Percentiles rank a stretch among this genome's conserved stretches.
phyloP scores from a whole-genome alignment of 1,284 basidiomycete species.

The Exsudoporus floridanus region DNA sequence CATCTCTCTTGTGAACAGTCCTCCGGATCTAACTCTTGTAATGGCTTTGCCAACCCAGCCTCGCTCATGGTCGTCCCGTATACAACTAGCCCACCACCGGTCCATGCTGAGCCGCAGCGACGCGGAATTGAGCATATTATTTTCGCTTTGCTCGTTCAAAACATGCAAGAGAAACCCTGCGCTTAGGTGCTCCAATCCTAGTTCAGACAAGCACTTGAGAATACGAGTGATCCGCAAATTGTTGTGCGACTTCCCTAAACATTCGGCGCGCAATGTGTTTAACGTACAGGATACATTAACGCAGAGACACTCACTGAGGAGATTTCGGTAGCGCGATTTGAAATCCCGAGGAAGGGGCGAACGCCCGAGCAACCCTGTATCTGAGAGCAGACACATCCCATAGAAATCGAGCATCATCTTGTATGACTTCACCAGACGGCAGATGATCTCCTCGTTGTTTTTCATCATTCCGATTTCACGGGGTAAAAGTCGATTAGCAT shows the following conservation, averaged over 20 bases:
- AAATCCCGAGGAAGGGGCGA: slow-evolving; percentile 40
- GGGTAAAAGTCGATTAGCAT: slow-evolving; percentile 61
- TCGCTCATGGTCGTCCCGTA: slow-evolving; percentile 60
- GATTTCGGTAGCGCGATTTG: slow-evolving; percentile 56
- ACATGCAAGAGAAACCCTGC: slow-evolving; percentile 69
- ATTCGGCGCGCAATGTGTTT: neutral
- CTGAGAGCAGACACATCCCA: slow-evolving; percentile 59
- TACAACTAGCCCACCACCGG: slow-evolving; percentile 74
- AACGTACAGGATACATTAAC: neutral
- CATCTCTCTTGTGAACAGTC: slow-evolving; percentile 54
- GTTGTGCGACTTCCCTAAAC: slow-evolving; percentile 64
- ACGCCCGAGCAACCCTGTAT: slow-evolving; percentile 58
- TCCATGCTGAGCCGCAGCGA: slow-evolving; percentile 65
- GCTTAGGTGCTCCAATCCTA: slow-evolving; percentile 61
- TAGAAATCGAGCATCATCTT: slow-evolving; percentile 74
- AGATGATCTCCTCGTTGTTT: slow-evolving; percentile 46
- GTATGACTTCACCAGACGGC: slow-evolving; percentile 61
- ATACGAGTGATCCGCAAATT: slow-evolving; percentile 77
- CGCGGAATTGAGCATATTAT: slow-evolving; percentile 47
- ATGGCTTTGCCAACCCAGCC: slow-evolving; percentile 53
- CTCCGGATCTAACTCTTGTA: slow-evolving; percentile 43
- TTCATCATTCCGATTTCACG: slow-evolving; percentile 67
- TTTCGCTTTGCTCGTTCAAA: slow-evolving; percentile 67
- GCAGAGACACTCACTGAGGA: slow-evolving; percentile 52
- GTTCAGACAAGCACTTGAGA: slow-evolving; percentile 70